Base-by-base conservation (phyloP, 257 asterid genomes). In the Gentiana straminea region DNA sequence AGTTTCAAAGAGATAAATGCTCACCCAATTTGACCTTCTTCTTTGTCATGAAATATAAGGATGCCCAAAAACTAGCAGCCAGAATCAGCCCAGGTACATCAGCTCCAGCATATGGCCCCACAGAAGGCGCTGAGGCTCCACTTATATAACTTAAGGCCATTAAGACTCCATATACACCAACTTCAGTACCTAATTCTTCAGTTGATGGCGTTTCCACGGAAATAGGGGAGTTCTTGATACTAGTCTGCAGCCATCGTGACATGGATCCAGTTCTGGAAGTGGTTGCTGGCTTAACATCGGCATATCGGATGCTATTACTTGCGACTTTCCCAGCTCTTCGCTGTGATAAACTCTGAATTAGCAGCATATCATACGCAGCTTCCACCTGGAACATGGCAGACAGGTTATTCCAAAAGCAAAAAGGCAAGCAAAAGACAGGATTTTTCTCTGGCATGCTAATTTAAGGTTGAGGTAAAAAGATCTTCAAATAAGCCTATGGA, bases 281-380 rank as follows among this genome's bases (percentile, higher is more conserved):
- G 73, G 47, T 78, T 56, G 73, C 75, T 32, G 96, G 79, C 65
- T 88, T 88, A 38, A 86, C 96, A 82, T 92, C 99, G 37, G 99
- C 99, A 71, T 70, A 92, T 32, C 97, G 86, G 35, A 92, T 70
- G 70, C 67, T 76, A 61, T 85, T 83, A 60, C 75, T 70, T 15
- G 79, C 86, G 62, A 89, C 96, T 79, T 84, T 92, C 60, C 99
- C 97, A 1, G 94, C 76, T 69, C 95, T 77, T 61, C 99, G 65
- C 68, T 82, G 96, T 34, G 94, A 80, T 69, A 92, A 76, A 70
- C 94, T 86, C 76, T 89, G 86, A 95, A 86, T 80, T 39, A 92
- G 84, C 74, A 92, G 86, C 94, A 76, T 89, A 70, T 92, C 99
- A 66, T 92, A 89, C 55, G 97, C 99, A 74, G 97, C 95, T 74